phyloP scores from a whole-genome alignment of 805 yeast species.

The Suhomyces kilbournensis region DNA sequence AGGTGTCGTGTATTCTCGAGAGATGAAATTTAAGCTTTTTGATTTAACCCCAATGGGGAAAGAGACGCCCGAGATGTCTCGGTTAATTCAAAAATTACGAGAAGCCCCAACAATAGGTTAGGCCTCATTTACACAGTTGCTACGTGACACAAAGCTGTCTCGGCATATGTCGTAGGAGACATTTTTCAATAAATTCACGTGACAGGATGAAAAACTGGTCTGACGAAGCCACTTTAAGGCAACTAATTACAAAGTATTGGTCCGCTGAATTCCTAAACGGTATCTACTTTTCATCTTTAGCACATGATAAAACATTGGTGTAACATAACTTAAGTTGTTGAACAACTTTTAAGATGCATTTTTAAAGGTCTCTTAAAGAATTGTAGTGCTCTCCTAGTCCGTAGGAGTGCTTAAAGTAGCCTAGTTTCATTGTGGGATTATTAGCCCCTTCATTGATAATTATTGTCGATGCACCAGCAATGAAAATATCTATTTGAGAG shows the following conservation, averaged over 20 bases:
- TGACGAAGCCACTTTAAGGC: background rate
- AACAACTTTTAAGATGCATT: background rate
- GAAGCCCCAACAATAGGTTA: background rate
- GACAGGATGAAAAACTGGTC: background rate
- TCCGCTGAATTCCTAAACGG: background rate
- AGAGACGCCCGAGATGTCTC: background rate
- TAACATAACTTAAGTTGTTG: background rate
- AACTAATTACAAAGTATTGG: background rate
- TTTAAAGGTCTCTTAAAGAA: conserved; percentile 41
- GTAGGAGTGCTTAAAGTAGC: conserved; percentile 78
- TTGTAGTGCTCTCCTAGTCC: conserved; percentile 96
- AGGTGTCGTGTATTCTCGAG: background rate
- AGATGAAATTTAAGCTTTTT: background rate
- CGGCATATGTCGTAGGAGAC: conserved; percentile 1
- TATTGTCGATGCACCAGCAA: conserved; percentile 72
- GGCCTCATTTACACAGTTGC: background rate
- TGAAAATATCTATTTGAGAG: conserved; percentile 71
- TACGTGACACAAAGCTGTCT: background rate
- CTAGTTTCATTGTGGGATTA: conserved; percentile 58
- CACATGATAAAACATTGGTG: background rate
- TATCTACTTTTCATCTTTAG: background rate
- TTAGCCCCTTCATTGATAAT: conserved; percentile 57
- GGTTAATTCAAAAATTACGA: background rate
- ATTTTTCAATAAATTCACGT: conserved; percentile 5
- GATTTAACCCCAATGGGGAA: background rate